Base-by-base conservation (phyloP, 495 filamentous ascomycete species). In the Hyaloscypha hepaticicola region DNA sequence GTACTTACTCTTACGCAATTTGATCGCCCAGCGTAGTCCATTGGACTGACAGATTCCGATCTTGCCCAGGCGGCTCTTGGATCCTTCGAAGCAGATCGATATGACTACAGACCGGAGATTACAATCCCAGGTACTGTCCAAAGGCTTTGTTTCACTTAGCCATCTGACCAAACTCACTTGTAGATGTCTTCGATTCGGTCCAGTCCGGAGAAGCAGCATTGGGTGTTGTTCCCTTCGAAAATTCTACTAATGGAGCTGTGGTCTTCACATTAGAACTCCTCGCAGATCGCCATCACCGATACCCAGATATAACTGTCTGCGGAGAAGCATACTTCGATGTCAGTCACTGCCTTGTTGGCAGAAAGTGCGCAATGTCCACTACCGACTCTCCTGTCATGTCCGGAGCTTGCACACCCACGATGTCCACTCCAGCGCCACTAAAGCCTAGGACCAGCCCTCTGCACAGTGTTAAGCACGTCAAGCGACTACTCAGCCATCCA, bases 141-240 rank as follows among this genome's bases (percentile, higher is more conserved):
- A 26, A 53, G 24, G 28, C 3, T 33, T 31, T 19, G 24, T 4
- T 45, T 16, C 6, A 16, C 19, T 45, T 16, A 4, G 16, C 38
- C 38, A 11, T 45, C 38, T 45, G 12, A 45, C 38, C 38, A 45
- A 1, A 45, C 16, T n/a, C 19, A n/a, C 28, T 45, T 60, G 64
- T 78, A 84, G 92, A 94, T 65, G 85, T 96, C 66, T 97, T 98
- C 74, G 78, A 83, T 31, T 81, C 85, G 19, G 88, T 97, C 22
- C 92, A 97, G 74, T 78, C 81, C 16, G 76, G 82, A 63, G 64
- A 73, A 25, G 81, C 82, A 0, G 75, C 80, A 63, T 89, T 85
- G 70, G 94, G 92, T 64, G 90, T 99, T 4, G 90, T 97, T 19
- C 95, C 95, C 29, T 93, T 96, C 77, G 95, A 99, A 76, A 99